Percentiles rank a stretch among this genome's conserved stretches.
Conservation (phyloP, 169 alveolate species). For the Neospora caninum region DNA sequence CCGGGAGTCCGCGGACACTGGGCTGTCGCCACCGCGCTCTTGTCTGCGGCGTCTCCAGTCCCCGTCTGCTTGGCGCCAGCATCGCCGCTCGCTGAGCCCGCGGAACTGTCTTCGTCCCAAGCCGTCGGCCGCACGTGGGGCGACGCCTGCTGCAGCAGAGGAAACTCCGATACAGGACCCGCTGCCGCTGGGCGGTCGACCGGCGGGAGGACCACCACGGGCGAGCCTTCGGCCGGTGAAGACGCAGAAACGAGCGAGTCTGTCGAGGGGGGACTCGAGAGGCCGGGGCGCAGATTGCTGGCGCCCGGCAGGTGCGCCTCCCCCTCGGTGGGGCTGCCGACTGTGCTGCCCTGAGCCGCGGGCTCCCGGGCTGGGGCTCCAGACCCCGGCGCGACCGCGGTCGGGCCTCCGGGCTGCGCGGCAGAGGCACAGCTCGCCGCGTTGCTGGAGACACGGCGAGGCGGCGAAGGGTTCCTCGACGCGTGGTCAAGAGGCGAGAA, state of each 20-base stretch:
- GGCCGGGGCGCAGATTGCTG: background rate
- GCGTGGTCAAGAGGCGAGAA: slow-evolving; percentile 27
- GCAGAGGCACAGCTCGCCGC: background rate
- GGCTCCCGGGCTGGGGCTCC: background rate
- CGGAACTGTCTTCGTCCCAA: slow-evolving; percentile 9
- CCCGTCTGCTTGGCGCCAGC: slow-evolving; percentile 47
- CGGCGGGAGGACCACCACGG: slow-evolving; percentile 4
- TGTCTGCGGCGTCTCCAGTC: slow-evolving; percentile 61
- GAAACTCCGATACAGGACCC: background rate
- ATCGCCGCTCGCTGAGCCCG: background rate
- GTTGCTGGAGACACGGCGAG: background rate
- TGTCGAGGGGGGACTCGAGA: background rate
- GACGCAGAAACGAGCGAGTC: background rate
- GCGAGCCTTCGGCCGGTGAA: background rate
- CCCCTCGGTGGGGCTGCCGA: background rate
- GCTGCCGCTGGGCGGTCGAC: background rate
- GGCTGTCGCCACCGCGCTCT: background rate
- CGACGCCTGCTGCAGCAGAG: background rate
- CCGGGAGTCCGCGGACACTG: background rate
- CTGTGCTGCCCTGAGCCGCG: background rate
- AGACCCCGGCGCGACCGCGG: background rate
- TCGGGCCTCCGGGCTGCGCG: no score
- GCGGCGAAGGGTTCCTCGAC: slow-evolving; percentile 6
- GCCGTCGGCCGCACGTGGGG: background rate
- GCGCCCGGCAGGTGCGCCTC: background rate